Base-by-base conservation (phyloP, 495 filamentous ascomycete genomes). In the Penicillium pancosmium region DNA sequence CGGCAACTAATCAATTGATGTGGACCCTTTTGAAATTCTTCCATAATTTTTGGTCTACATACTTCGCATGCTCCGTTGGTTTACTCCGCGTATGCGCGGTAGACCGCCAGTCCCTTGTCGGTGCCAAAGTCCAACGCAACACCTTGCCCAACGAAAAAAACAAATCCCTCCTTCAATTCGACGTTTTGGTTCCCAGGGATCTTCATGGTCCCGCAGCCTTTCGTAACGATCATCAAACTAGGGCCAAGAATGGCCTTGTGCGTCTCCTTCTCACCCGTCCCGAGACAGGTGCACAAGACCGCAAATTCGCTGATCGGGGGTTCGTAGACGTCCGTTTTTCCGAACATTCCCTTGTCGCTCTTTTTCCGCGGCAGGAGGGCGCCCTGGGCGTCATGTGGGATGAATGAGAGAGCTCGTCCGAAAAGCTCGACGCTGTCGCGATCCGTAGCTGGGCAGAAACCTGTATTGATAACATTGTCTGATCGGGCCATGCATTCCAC, bases 401-500 rank as follows among this genome's bases (percentile, higher is more conserved):
- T 68, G 60, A 91, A 91, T 0, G 80, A 87, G 4, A 92, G 63
- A 1, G 82, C 80, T 33, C 79, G 69, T 34, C 75, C 74, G 70
- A 92, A 92, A 10, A 85, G 57, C 27, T 89, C 84, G 43, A 85
- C 78, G 54, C 73, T 83, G 57, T 90, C 81, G 31, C 87, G 77
- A 23, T 88, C 82, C 0, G 83, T 76, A 0, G 76, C 77, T 1
- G 88, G 88, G 64, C 88, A 91, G 77, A 92, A 91, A 0, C 90
- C 89, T 4, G 82, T 82, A 59, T 89, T 90, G 12, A 92, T 77
- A 23, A 93, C 89, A 54, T 93, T 91, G 72, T 93, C 88, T 34
- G 82, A 88, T 19, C 90, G 84, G 3, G 89, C 90, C 90, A 94
- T 93, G 74, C 90, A 92, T 68, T 93, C 89, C 55, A 94, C 84